Conservation (phyloP, 2,329 filamentous ascomycete species). For the Fusarium stilboides region DNA sequence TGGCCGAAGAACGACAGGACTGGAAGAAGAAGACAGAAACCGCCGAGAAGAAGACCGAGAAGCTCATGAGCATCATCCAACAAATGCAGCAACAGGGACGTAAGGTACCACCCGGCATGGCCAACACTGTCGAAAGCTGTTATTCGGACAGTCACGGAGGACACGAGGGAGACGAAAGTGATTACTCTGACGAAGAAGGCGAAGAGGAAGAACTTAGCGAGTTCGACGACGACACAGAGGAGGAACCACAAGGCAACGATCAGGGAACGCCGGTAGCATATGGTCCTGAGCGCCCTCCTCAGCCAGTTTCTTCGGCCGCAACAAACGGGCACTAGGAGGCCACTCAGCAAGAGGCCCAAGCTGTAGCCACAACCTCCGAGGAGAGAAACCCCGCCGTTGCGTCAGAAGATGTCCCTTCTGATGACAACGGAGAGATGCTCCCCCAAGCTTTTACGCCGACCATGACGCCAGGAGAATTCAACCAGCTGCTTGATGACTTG, state of each 20-base stretch:
- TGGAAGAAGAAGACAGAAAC: constrained; percentile 76
- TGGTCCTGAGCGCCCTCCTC: constrained; percentile 65
- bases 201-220: constrained; percentile 75
- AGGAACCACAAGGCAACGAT: constrained; percentile 60
- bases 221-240: constrained; percentile 74
- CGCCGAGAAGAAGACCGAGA: constrained; percentile 82
- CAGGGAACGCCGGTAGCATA: constrained; percentile 59
- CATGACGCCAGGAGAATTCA: constrained; percentile 13
- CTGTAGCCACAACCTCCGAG: constrained; percentile 22
- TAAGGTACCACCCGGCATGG: constrained; percentile 77
- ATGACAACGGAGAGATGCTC: background rate
- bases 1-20: constrained; percentile 94
- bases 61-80: constrained; percentile 93
- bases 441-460: constrained; percentile 10
- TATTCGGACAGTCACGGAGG: constrained; percentile 69
- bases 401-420: background rate
- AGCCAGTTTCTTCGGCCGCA: constrained; percentile 52
- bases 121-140: constrained; percentile 71
- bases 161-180: constrained; percentile 71
- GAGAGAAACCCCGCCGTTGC: background rate
- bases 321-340: constrained; percentile 63
- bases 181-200: constrained; percentile 75
- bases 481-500: constrained; percentile 25
- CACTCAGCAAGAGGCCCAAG: constrained; percentile 36
- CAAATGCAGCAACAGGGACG: constrained; percentile 97